These are phyloP conservation scores for Cryptococcus neoformans DNA, from an alignment of 1,284 basidiomycete genomes.

Conservation along the genomic window DNA sequence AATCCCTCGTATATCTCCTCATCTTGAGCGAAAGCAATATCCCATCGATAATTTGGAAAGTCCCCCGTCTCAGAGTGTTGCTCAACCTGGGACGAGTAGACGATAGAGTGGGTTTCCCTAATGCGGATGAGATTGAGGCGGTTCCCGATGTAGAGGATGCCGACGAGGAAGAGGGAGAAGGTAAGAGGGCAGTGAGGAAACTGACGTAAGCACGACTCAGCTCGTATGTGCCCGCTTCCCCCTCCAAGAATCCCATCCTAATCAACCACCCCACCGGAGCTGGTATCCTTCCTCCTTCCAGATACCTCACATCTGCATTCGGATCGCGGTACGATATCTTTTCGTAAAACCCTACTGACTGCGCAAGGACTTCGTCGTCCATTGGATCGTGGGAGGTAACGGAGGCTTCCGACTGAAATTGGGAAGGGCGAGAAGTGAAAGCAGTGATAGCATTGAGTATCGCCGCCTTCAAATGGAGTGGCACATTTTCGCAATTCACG, in stretches of 20 bases:
- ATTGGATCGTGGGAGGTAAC: constrained; percentile 47
- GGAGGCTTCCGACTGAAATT: constrained; percentile 48
- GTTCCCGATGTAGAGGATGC: neutral
- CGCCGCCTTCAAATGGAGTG: constrained; percentile 83
- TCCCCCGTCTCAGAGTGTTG: constrained; percentile 58
- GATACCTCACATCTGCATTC: constrained; percentile 23
- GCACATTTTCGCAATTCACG: constrained; percentile 73
- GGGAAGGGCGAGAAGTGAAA: constrained; percentile 67
- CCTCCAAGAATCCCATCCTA: constrained; percentile 71
- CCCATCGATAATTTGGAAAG: constrained; percentile 82
- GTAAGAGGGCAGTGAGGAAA: constrained; percentile 74
- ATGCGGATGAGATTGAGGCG: neutral
- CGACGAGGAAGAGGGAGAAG: constrained; percentile 37
- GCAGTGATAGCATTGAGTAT: constrained; percentile 79
- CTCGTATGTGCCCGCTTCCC: constrained; percentile 72
- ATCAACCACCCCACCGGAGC: constrained; percentile 41
- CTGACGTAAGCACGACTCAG: constrained; percentile 83
- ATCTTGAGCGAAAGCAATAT: constrained; percentile 61
- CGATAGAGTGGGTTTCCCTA: neutral
- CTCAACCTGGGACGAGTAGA: constrained; percentile 14
- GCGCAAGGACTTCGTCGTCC: constrained; percentile 73
- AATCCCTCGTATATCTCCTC: constrained; percentile 69
- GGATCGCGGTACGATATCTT: constrained; percentile 62
- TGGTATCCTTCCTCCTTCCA: constrained; percentile 24
- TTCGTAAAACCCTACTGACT: constrained; percentile 61